Percentiles rank a stretch among this genome's conserved stretches.
Conservation (phyloP, 1,284 basidiomycete species). For the Trametes versicolor region DNA sequence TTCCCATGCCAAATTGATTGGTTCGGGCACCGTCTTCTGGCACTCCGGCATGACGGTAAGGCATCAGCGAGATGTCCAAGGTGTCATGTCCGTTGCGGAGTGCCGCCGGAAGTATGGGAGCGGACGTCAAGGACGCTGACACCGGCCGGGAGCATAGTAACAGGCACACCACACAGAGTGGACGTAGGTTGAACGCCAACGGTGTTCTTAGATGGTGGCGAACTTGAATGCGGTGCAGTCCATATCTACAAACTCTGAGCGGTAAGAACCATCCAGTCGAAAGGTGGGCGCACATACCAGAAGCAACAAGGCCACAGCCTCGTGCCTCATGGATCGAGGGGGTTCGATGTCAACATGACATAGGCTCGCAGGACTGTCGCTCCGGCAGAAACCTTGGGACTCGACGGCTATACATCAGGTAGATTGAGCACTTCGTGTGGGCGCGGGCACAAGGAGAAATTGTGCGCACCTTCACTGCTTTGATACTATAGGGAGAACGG, state of each 20-base stretch:
- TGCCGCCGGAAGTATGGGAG: slow-evolving; percentile 23
- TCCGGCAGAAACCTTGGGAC: too few species aligned
- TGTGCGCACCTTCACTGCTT: background rate
- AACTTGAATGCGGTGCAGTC: background rate
- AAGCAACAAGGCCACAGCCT: background rate
- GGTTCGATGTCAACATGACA: background rate
- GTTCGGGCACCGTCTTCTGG: slow-evolving; percentile 4
- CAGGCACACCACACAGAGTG: slow-evolving; percentile 5
- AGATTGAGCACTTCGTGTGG: too few species aligned
- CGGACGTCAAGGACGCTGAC: slow-evolving; percentile 4
- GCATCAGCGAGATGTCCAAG: slow-evolving; percentile 11
- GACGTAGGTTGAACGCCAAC: background rate
- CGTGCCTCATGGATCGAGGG: background rate
- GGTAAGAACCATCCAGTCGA: background rate
- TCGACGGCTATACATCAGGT: too few species aligned
- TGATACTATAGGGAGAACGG: too few species aligned
- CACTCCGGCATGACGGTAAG: slow-evolving; percentile 4
- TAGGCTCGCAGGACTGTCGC: background rate
- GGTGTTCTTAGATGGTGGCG: background rate
- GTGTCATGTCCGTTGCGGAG: slow-evolving; percentile 9
- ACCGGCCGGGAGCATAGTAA: background rate
- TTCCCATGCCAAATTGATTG: slow-evolving; percentile 12
- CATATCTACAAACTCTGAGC: background rate
- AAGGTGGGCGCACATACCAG: background rate
- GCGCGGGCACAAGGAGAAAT: background rate